Conservation (phyloP, 352 stramenopile species). For the Phytophthora sp. region DNA sequence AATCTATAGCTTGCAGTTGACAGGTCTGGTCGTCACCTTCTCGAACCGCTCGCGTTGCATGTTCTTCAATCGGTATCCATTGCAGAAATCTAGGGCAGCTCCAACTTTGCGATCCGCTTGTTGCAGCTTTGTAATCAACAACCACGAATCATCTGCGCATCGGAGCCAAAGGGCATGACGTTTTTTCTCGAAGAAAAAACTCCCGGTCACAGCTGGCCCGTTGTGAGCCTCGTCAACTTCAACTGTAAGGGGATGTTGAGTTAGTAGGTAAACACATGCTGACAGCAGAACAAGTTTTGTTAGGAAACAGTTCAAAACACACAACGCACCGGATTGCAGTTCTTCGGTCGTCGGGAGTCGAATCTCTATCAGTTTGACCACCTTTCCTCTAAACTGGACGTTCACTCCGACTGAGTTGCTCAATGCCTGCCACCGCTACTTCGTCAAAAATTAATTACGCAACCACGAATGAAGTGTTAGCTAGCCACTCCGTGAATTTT, state of each 20-base stretch:
- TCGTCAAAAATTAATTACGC: background rate
- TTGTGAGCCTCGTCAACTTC: conserved; percentile 27
- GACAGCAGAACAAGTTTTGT: background rate
- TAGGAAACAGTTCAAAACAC: background rate
- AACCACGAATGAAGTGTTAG: conserved; percentile 3
- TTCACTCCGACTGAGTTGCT: conserved; percentile 75
- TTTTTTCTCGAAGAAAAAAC: conserved; percentile 83
- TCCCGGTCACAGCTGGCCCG: conserved; percentile 27
- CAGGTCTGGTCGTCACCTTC: conserved; percentile 8
- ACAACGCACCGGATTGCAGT: conserved; percentile 41
- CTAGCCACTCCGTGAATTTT: background rate
- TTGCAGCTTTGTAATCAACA: conserved; percentile 76
- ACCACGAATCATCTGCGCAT: conserved; percentile 58
- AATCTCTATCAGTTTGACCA: conserved; percentile 76
- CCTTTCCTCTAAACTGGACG: conserved; percentile 65
- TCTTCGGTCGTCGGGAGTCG: conserved; percentile 53
- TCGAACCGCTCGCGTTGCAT: conserved; percentile 57
- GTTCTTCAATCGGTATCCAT: conserved; percentile 78
- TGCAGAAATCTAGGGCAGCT: conserved; percentile 77
- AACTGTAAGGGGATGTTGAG: conserved; percentile 16
- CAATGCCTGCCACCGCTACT: conserved; percentile 79
- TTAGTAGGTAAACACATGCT: background rate
- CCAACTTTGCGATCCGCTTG: conserved; percentile 70
- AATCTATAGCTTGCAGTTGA: conserved; percentile 38
- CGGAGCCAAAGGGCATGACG: conserved; percentile 74